phyloP scores from a whole-genome alignment of 2,329 filamentous ascomycete genomes.

The Phialophora verrucosa region DNA sequence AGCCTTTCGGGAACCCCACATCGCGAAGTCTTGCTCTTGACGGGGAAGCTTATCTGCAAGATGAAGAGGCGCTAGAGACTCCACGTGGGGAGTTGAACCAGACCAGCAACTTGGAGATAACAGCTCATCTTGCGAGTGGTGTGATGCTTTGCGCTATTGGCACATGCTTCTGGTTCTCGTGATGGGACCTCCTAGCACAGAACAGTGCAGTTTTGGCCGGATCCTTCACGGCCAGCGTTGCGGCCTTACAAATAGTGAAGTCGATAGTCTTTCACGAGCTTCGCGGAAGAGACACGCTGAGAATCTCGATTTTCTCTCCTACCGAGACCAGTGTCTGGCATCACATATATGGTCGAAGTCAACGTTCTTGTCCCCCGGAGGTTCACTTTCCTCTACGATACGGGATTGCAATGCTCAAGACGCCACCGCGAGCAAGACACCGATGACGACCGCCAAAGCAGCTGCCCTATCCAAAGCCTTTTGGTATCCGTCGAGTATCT shows the following conservation, averaged over 20 bases:
- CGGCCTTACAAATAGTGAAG: too few species aligned
- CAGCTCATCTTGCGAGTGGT: conserved; percentile 4
- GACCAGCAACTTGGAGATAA: neutral
- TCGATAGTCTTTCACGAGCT: neutral
- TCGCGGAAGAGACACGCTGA: neutral
- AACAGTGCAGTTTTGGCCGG: neutral
- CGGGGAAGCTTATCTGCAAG: conserved; percentile 5
- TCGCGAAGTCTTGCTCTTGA: neutral
- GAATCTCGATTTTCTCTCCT: neutral
- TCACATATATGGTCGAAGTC: neutral
- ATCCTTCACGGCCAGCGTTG: neutral
- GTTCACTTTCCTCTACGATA: neutral
- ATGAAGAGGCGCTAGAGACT: conserved; percentile 10
- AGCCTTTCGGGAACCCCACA: conserved; percentile 16
- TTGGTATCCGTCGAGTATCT: neutral
- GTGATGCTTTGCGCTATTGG: neutral
- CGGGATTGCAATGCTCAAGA: too few species aligned
- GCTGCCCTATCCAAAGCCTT: neutral
- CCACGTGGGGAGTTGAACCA: conserved; percentile 10
- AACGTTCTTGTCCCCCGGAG: neutral
- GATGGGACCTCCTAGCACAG: neutral
- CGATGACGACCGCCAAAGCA: neutral
- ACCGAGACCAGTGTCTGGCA: neutral
- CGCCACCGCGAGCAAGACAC: too few species aligned
- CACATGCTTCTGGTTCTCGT: neutral